Evolutionary conservation across 768 basidiomycete genomes (phyloP).

Genomic region (Kwoniella heveanensis): DNA sequence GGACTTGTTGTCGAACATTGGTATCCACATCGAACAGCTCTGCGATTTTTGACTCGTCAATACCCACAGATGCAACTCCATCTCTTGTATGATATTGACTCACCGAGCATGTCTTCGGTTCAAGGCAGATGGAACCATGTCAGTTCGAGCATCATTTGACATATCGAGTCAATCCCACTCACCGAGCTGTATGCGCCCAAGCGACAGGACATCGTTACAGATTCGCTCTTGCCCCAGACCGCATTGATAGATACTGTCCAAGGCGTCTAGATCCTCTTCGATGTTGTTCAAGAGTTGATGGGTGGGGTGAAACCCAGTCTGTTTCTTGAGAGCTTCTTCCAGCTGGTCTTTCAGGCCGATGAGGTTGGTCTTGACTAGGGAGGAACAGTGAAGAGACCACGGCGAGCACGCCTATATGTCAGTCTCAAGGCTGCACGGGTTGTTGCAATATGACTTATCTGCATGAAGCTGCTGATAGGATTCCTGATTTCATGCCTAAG

Average conservation of each 20-base stretch:
- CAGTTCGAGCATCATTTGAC: neutral
- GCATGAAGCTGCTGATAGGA: slow-evolving; percentile 44
- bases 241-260: slow-evolving; percentile 57
- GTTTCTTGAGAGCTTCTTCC: slow-evolving; percentile 16
- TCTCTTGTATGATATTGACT: neutral
- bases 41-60: slow-evolving; percentile 1
- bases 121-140: neutral
- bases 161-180: slow-evolving; percentile 6
- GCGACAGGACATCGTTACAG: slow-evolving; percentile 57
- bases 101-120: neutral
- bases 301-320: slow-evolving; percentile 25
- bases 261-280: slow-evolving; percentile 47
- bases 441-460: slow-evolving; percentile 28
- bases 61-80: too few relatives aligned
- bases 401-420: too few relatives aligned
- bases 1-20: slow-evolving; percentile 43
- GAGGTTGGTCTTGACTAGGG: slow-evolving; percentile 53
- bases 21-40: slow-evolving; percentile 50
- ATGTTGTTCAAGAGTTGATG: slow-evolving; percentile 40
- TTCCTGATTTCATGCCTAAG: slow-evolving; percentile 48
- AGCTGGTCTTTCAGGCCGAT: slow-evolving; percentile 41
- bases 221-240: slow-evolving; percentile 56
- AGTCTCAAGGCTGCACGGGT: too few relatives aligned
- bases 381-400: slow-evolving; percentile 54
- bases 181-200: slow-evolving; percentile 57